Conservation (phyloP, 306 rosid genomes). For the Urtica urens region DNA sequence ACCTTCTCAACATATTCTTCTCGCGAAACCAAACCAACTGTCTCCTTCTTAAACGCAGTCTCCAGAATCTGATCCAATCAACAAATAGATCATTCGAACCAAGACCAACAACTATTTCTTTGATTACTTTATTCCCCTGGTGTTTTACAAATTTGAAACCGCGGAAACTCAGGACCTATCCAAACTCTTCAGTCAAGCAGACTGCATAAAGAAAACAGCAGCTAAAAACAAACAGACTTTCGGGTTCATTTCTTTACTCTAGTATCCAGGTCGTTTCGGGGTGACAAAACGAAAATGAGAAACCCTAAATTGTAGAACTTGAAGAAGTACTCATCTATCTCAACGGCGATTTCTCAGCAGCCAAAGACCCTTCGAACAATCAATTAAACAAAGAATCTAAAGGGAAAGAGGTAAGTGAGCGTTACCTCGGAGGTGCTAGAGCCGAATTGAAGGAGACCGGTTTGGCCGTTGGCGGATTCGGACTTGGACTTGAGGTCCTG, state of each 20-base stretch:
- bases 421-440: conserved; percentile 91
- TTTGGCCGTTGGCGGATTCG: conserved; percentile 59
- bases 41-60: conserved; percentile 95
- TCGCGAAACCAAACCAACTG: conserved; percentile 88
- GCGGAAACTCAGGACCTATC: too few species aligned
- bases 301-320: background rate
- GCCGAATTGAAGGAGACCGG: conserved; percentile 97
- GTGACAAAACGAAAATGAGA: background rate
- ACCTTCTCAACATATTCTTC: conserved; percentile 97
- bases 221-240: too few species aligned
- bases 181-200: too few species aligned
- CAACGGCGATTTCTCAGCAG: too few species aligned
- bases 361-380: too few species aligned
- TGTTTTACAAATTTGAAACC: background rate
- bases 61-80: conserved; percentile 50
- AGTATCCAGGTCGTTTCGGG: too few species aligned
- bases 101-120: background rate
- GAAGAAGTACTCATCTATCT: too few species aligned
- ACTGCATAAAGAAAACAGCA: too few species aligned
- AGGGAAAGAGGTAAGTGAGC: too few species aligned
- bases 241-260: too few species aligned
- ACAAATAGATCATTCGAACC: background rate
- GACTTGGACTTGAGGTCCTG: conserved; percentile 91
- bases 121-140: background rate
- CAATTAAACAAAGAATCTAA: too few species aligned